Evolutionary conservation across 176 grass and related monocot genomes (phyloP), one percentile per base, ranked within the genome.

Genomic region (Lolium multiflorum): DNA sequence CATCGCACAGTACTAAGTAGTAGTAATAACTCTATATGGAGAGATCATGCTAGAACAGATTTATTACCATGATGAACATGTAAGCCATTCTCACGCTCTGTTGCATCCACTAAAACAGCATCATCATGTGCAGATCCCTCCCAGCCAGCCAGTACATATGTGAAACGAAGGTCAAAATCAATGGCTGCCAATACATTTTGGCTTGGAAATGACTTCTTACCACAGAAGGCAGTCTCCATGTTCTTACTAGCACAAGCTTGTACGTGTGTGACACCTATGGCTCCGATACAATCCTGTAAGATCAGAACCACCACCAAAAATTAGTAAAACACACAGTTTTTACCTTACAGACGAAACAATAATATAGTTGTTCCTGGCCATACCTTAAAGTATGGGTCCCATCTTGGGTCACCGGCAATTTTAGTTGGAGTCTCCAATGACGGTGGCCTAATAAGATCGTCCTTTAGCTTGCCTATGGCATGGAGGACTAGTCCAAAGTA

Each of bases 121-220:
- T 35, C 22, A 9, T 74, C 82, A 76, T 76, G n/a, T 47, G 57
- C 14, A 18, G 43, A 38, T 15, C 55, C 71, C 43, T 74, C 71
- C 57, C 56, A 64, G 31, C 57, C 71, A 21, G 44, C 57, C 8
- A 84, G 9, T 17, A 84, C 58, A 76, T 84, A 76, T 50, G 73
- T 84, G 28, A 84, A 84, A 38, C 58, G 60, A 21, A 76, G 28
- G 17, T 84, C 46, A 52, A 84, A 84, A 41, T 76, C 82, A 39
- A 76, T 9, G 1, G 58, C 41, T 8, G 57, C 82, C 72, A 76
- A 7, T 46, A 84, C 82, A 76, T 76, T 84, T 76, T 28, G 31
- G 31, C 31, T 35, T 35, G 31, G 31, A 35, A 51, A 52, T 17
- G 18, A 24, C 58, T 84, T 84, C 17, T 46, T 84, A 76, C 12